Conservation (phyloP, 2,329 filamentous ascomycete species). For the Drechslerella dactyloides region DNA sequence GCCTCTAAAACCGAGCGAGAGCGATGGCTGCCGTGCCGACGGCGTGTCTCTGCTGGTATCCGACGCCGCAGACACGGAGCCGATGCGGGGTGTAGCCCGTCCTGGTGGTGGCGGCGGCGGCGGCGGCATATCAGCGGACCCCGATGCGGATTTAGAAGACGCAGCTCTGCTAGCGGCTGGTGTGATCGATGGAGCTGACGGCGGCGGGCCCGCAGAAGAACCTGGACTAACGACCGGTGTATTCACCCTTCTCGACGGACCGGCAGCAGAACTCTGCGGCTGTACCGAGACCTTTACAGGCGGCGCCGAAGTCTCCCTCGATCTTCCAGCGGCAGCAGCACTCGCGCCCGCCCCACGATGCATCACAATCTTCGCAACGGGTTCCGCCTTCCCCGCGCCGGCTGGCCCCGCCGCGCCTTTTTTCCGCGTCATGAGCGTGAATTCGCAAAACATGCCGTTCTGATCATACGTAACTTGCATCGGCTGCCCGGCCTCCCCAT, state of each 20-base stretch:
- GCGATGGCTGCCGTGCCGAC: constrained; percentile 25
- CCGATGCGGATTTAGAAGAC: constrained; percentile 6
- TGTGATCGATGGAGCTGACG: not conserved
- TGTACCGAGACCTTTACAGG: constrained; percentile 20
- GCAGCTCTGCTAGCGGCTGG: constrained; percentile 7
- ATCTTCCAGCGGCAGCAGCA: constrained; percentile 7
- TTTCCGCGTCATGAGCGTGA: constrained; percentile 63
- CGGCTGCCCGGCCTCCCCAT: constrained; percentile 62
- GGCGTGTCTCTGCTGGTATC: constrained; percentile 14
- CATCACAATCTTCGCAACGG: constrained; percentile 36
- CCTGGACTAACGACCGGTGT: constrained; percentile 30
- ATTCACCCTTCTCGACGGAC: constrained; percentile 4
- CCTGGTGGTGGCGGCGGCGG: constrained; percentile 11
- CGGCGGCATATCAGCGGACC: constrained; percentile 34
- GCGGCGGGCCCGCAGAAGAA: constrained; percentile 9
- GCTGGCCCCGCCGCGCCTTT: constrained; percentile 44
- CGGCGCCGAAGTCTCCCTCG: constrained; percentile 27
- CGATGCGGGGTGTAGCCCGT: constrained; percentile 29
- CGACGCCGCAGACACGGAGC: constrained; percentile 22
- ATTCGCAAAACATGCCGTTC: constrained; percentile 62
- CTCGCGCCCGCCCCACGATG: not conserved
- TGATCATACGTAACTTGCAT: constrained; percentile 63
- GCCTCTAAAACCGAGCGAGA: constrained; percentile 21
- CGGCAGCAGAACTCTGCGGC: constrained; percentile 6
- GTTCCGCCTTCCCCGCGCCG: constrained; percentile 28